A percentile compares a stretch with the other conserved stretches of the same genome.
Evolutionary conservation across 1,284 basidiomycete genomes (phyloP).

Genomic region (Rhodotorula mucilaginosa): DNA sequence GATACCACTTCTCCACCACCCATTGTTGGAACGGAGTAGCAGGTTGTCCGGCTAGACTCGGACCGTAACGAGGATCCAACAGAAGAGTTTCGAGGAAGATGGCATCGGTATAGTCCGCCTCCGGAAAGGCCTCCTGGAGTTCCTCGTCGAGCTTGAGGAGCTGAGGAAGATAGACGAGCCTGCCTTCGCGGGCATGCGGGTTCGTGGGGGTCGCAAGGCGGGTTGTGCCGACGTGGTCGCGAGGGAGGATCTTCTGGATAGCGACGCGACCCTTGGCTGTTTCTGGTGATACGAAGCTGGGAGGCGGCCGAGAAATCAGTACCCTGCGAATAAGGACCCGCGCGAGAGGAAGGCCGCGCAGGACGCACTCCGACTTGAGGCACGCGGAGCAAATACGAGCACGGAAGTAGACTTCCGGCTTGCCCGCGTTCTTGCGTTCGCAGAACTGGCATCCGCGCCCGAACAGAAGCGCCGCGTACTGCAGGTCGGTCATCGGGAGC

Average conservation of each 20-base stretch:
- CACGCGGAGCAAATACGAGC: slow-evolving; percentile 11
- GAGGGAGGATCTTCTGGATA: too few species aligned
- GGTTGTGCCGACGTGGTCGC: too few species aligned
- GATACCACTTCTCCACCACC: neutral
- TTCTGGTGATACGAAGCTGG: too few species aligned
- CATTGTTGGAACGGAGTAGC: neutral
- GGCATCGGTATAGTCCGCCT: neutral
- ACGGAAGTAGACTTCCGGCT: slow-evolving; percentile 16
- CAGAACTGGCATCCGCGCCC: slow-evolving; percentile 21
- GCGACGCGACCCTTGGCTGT: too few species aligned
- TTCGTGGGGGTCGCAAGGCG: neutral
- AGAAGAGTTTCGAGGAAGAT: neutral
- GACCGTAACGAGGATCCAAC: neutral
- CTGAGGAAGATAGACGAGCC: neutral
- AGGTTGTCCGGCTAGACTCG: neutral
- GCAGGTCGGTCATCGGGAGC: slow-evolving; percentile 9
- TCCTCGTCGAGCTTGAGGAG: neutral
- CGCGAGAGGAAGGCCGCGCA: neutral
- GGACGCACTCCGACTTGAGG: slow-evolving; percentile 6
- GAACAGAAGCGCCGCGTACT: slow-evolving; percentile 17
- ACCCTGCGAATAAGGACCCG: neutral
- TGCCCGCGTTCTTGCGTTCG: slow-evolving; percentile 16
- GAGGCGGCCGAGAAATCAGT: neutral
- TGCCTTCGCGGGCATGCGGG: neutral
- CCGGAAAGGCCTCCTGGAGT: neutral